Base-by-base conservation (phyloP, 768 basidiomycete species). In the Macrolepiota dolichaula region DNA sequence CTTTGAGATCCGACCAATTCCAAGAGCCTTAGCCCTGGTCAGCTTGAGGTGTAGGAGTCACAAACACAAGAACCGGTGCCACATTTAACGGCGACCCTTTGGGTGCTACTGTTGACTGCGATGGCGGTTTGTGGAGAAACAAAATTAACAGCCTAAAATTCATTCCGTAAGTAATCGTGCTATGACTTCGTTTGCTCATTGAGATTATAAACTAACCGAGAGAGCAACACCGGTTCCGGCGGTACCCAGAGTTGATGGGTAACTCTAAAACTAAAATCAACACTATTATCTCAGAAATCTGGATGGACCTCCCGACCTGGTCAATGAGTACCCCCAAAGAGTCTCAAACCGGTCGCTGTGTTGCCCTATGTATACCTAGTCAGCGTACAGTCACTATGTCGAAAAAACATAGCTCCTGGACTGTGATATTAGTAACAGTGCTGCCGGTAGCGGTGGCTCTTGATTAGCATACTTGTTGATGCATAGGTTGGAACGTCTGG, bases 261-360 rank as follows among this genome's bases (percentile, higher is more conserved):
- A 88, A 66, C 84, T 87, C 78, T 85, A 67, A 24, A n/a, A 55
- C 22, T 17, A 32, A 36, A 17, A 22, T 63, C 1, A 57, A 57
- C 22, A 49, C 15, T 25, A 50, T 24, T 29, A n/a, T 24, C 50
- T 55, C 37, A 19, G 17, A 9, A 13, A n/a, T n/a, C n/a, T n/a
- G 0, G 44, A 44, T 3, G 27, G 25, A 55, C 10, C 24, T 72
- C 22, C 58, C 37, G 24, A 78, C 82, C 71, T 86, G 83, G 67
- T 86, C 83, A 37, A 89, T 85, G 62, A 89, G 55, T 0, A 89
- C 71, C 35, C 35, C 87, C 88, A 59, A 80, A 88, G 32, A 68
- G 19, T 0, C 72, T 73, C 9, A 81, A 73, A 10, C 81, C 81
- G 9, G 70, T 80, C 1, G 79, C 84, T 13, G 76, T 81, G 68